Evolutionary conservation across 495 filamentous ascomycete genomes (phyloP), one percentile per base, ranked within the genome.

Genomic region (Hyaloscypha hepaticicola): DNA sequence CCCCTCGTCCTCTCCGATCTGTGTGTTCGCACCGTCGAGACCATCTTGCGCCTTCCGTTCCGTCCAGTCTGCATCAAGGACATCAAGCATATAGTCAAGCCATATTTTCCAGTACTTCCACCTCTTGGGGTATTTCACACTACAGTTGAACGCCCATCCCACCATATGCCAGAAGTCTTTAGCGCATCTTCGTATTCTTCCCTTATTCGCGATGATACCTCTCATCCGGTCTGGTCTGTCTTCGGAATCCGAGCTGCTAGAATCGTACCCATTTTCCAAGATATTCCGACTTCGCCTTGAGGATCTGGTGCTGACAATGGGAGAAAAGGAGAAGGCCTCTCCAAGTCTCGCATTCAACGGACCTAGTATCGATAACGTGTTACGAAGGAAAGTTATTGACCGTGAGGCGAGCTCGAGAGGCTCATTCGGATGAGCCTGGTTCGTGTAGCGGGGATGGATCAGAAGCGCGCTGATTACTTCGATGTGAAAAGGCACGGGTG

Each of bases 111-210:
- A 99, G 70, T 85, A 81, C 61, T 82, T 83, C 95, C 95, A 99
- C 25, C 92, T 79, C 45, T 82, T 82, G 4, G 78, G 77, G 60
- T 93, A 80, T 49, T 81, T 74, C 2, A 91, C 82, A 19, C 91
- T 92, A 76, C 95, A 99, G 68, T 92, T 93, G 74, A 97, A 96
- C 0, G 90, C 88, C 95, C 95, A 98, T 4, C 95, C 95, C 0
- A 94, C 86, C 0, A 89, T 83, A 48, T 89, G 84, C 91, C 96
- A 99, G 66, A 98, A 94, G 70, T 96, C 91, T 27, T 89, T 85
- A 0, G 87, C 91, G 22, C 84, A 80, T 19, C 77, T 74, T 85
- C 90, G 96, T 6, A 97, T 55, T 2, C 90, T 85, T 11, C 85
- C 84, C n/a, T 80, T 76, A 25, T 84, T 82, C 1, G 85, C 88